Percentiles rank a stretch among this genome's conserved stretches.
Conservation (phyloP, 805 yeast species). For the Tetrapisispora pingtungensis region DNA sequence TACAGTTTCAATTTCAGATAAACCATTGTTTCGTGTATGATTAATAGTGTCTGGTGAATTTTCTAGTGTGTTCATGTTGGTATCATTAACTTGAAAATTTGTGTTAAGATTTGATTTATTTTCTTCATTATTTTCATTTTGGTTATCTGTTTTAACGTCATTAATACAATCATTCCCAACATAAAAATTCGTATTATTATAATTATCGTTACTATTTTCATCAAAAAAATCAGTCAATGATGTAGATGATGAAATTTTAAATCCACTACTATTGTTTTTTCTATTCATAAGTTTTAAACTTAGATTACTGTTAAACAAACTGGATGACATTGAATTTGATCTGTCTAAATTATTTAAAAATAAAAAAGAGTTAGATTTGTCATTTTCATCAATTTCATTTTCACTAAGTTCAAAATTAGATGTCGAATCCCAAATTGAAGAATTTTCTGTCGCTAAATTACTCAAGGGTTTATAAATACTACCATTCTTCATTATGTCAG, state of each 20-base stretch:
- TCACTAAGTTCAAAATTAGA: constrained; percentile 26
- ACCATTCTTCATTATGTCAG: constrained; percentile 7
- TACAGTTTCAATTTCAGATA: not conserved
- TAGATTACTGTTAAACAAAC: not conserved
- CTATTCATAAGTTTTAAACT: not conserved
- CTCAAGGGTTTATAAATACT: constrained; percentile 1
- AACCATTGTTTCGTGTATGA: not conserved
- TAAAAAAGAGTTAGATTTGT: constrained; percentile 1
- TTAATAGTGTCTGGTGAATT: not conserved
- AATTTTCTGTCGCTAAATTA: constrained; percentile 2
- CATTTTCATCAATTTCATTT: constrained; percentile 10
- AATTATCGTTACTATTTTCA: not conserved
- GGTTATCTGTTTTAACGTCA: not conserved
- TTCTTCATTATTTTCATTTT: too few species aligned
- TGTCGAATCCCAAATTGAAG: constrained; percentile 12
- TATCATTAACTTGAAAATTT: not conserved
- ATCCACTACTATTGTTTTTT: not conserved
- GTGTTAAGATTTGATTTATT: not conserved
- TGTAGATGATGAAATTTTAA: not conserved
- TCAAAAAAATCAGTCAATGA: not conserved
- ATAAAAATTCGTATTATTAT: not conserved
- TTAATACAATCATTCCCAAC: not conserved
- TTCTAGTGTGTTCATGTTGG: not conserved
- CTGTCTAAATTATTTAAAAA: not conserved
- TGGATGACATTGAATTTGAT: not conserved